Conservation (phyloP, 78 protist species). For the Dictyostelium discoideum region DNA sequence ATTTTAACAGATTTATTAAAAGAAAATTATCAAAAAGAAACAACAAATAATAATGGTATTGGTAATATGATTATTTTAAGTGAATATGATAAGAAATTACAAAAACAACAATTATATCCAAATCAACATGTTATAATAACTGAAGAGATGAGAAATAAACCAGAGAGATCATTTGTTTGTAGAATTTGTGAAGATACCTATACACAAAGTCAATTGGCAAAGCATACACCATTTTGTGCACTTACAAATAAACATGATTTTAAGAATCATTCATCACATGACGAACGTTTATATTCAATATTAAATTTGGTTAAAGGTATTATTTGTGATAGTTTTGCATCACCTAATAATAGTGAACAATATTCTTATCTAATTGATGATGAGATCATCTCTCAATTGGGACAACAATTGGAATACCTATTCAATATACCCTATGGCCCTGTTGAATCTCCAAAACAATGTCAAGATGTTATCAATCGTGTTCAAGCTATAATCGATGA, state of each 20-base stretch:
- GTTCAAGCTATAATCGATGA: background rate
- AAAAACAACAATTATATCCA: background rate
- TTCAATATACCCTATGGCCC: conserved; percentile 16
- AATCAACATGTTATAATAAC: background rate
- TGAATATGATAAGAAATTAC: background rate
- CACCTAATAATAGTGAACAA: background rate
- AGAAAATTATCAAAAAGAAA: conserved; percentile 18
- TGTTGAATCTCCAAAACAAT: conserved; percentile 12
- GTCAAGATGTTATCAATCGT: conserved; percentile 23
- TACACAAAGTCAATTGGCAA: conserved; percentile 17
- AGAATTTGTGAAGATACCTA: conserved; percentile 68
- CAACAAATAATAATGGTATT: background rate
- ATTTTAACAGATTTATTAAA: conserved; percentile 34
- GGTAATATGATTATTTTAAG: background rate
- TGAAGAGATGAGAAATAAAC: background rate
- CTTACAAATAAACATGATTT: conserved; percentile 43
- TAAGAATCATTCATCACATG: conserved; percentile 42
- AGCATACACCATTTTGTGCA: conserved; percentile 58
- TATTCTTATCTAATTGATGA: conserved; percentile 36
- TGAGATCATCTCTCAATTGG: conserved; percentile 42
- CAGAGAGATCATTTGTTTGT: conserved; percentile 46
- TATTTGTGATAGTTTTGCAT: conserved; percentile 3
- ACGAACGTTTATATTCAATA: conserved; percentile 36
- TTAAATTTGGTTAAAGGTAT: conserved; percentile 25
- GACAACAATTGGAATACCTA: background rate